phyloP scores from a whole-genome alignment of 164 flowering plant genomes.

The Kalanchoe fedtschenkoi region DNA sequence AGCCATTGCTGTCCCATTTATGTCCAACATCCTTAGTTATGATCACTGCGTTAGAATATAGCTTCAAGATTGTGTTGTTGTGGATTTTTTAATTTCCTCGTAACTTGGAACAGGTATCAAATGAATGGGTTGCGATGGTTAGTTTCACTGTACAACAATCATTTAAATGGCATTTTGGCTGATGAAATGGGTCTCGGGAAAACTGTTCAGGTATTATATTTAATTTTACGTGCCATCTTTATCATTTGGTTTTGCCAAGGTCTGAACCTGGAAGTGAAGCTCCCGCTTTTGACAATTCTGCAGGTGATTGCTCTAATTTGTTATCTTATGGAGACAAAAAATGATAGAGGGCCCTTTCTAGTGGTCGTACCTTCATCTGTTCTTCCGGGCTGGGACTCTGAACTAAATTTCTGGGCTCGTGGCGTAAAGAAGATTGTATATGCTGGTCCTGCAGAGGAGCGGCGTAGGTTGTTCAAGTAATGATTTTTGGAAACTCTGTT shows the following conservation, averaged over 20 bases:
- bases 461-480: slow-evolving; percentile 84
- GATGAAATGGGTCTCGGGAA: slow-evolving; percentile 99
- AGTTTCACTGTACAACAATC: slow-evolving; percentile 88
- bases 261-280: background rate
- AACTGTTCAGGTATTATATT: slow-evolving; percentile 76
- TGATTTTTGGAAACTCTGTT: slow-evolving; percentile 5
- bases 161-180: slow-evolving; percentile 96
- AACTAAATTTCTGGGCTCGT: slow-evolving; percentile 88
- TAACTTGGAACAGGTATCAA: slow-evolving; percentile 58
- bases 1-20: background rate
- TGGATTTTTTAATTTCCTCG: slow-evolving; percentile 4
- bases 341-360: slow-evolving; percentile 90
- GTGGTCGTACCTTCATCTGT: slow-evolving; percentile 98
- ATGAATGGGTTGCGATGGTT: slow-evolving; percentile 97
- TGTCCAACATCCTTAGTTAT: background rate
- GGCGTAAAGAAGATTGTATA: slow-evolving; percentile 71
- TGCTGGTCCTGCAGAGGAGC: slow-evolving; percentile 93
- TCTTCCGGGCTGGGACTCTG: slow-evolving; percentile 86
- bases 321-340: slow-evolving; percentile 88
- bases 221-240: background rate
- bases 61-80: background rate
- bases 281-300: slow-evolving; percentile 11
- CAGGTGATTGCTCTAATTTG: slow-evolving; percentile 89
- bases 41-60: background rate
- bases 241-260: background rate